Conservation (phyloP, 805 yeast genomes). For the Gaillardinia entomophila region DNA sequence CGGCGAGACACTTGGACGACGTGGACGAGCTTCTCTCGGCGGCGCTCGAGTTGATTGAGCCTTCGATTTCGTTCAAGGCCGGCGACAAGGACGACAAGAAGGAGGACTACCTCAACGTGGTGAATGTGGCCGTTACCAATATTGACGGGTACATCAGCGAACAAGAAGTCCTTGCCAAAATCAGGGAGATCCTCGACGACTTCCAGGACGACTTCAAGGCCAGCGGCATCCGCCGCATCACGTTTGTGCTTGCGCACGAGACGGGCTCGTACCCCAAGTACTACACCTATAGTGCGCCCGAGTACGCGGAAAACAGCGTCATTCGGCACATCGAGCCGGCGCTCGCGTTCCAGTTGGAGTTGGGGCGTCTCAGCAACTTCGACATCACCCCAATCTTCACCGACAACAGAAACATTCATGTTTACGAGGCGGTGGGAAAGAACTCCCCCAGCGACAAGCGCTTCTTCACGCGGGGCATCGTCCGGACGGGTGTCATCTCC, state of each 20-base stretch:
- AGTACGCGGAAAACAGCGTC: constrained; percentile 79
- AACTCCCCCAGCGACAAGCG: constrained; percentile 91
- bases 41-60: constrained; percentile 69
- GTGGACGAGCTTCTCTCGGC: constrained; percentile 75
- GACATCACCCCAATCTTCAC: constrained; percentile 92
- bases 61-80: constrained; percentile 32
- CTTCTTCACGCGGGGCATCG: constrained; percentile 94
- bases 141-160: constrained; percentile 73
- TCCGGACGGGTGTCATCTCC: constrained; percentile 90
- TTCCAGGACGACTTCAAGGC: constrained; percentile 63
- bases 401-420: constrained; percentile 95
- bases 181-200: constrained; percentile 61
- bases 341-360: constrained; percentile 92
- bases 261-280: constrained; percentile 91
- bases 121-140: constrained; percentile 70
- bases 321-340: constrained; percentile 99
- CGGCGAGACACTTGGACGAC: constrained; percentile 81
- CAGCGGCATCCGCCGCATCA: constrained; percentile 83
- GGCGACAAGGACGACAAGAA: constrained; percentile 23
- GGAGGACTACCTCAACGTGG: constrained; percentile 62
- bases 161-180: constrained; percentile 56
- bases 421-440: constrained; percentile 93
- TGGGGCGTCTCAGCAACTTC: constrained; percentile 90
- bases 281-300: constrained; percentile 90
- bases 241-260: constrained; percentile 80